Percentiles rank a stretch among this genome's conserved stretches.
Conservation (phyloP, 345 rosid species). For the Cochlearia excelsa region DNA sequence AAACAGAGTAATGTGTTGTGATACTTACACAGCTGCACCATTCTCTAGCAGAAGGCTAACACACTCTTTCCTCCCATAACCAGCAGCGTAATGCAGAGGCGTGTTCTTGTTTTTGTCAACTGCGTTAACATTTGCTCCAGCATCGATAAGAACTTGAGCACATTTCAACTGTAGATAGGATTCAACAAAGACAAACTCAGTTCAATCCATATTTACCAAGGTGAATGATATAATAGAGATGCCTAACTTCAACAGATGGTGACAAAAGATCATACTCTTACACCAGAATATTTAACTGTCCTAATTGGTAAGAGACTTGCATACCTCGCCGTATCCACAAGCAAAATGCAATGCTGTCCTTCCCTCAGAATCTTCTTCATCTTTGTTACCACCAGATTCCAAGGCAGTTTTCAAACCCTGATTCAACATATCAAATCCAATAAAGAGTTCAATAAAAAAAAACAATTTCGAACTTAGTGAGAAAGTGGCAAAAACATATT, state of each 20-base stretch:
- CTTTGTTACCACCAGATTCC: constrained; percentile 82
- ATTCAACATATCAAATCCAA: constrained; percentile 15
- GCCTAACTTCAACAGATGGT: constrained; percentile 15
- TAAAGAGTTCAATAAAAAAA: constrained; percentile 4
- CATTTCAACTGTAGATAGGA: constrained; percentile 60
- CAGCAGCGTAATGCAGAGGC: constrained; percentile 95
- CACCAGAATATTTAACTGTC: neutral
- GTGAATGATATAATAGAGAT: constrained; percentile 24
- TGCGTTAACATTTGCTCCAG: constrained; percentile 87
- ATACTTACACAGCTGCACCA: constrained; percentile 96
- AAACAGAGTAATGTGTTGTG: neutral
- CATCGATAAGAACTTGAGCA: constrained; percentile 83
- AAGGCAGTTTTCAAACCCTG: constrained; percentile 85
- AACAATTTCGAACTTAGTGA: neutral
- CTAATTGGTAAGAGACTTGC: constrained; percentile 16
- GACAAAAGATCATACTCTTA: neutral
- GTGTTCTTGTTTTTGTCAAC: constrained; percentile 96
- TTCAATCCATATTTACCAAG: constrained; percentile 6
- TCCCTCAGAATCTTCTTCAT: constrained; percentile 98
- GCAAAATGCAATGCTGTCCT: constrained; percentile 98
- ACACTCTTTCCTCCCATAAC: constrained; percentile 95
- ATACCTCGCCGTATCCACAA: constrained; percentile 99
- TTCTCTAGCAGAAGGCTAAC: constrained; percentile 83
- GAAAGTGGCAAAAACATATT: neutral
- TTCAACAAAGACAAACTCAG: constrained; percentile 19